Percentiles rank a stretch among this genome's conserved stretches.
Conservation (phyloP, 2,329 filamentous ascomycete species). For the Rosellinia necatrix region DNA sequence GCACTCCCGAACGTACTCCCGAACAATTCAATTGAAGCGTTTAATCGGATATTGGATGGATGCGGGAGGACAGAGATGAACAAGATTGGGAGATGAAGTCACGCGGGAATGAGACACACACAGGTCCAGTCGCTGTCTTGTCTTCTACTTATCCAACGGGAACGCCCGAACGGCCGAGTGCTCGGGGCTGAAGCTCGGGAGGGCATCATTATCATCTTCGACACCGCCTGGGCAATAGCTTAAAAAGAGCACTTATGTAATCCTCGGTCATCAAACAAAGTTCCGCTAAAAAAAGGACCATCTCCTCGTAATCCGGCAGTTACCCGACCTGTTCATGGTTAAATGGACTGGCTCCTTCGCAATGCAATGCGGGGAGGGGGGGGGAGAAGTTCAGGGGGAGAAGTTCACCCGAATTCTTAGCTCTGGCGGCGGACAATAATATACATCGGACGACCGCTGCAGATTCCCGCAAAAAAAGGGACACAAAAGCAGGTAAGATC, state of each 20-base stretch:
- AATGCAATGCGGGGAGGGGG: too few relatives aligned
- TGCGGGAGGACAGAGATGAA: background rate
- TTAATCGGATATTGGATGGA: too few relatives aligned
- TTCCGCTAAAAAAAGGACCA: slow-evolving; percentile 11
- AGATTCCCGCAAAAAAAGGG: too few relatives aligned
- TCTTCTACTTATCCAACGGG: slow-evolving; percentile 10
- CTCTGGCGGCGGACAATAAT: too few relatives aligned
- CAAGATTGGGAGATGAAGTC: background rate
- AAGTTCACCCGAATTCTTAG: slow-evolving; percentile 30
- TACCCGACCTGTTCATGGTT: slow-evolving; percentile 9
- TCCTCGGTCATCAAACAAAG: slow-evolving; percentile 33
- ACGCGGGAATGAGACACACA: background rate
- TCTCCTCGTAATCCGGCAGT: slow-evolving; percentile 32
- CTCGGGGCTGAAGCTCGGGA: background rate
- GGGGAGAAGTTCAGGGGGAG: too few relatives aligned
- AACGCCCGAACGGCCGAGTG: background rate
- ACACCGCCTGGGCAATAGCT: too few relatives aligned
- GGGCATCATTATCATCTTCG: too few relatives aligned
- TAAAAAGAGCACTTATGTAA: slow-evolving; percentile 34
- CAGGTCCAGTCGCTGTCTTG: background rate
- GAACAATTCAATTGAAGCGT: too few relatives aligned
- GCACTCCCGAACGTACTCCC: too few relatives aligned
- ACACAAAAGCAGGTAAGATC: too few relatives aligned
- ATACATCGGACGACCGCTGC: too few relatives aligned
- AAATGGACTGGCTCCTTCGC: background rate